Evolutionary conservation across 2,329 filamentous ascomycete genomes (phyloP), one percentile per base, ranked within the genome.

Genomic region (Xylariaceae sp.): DNA sequence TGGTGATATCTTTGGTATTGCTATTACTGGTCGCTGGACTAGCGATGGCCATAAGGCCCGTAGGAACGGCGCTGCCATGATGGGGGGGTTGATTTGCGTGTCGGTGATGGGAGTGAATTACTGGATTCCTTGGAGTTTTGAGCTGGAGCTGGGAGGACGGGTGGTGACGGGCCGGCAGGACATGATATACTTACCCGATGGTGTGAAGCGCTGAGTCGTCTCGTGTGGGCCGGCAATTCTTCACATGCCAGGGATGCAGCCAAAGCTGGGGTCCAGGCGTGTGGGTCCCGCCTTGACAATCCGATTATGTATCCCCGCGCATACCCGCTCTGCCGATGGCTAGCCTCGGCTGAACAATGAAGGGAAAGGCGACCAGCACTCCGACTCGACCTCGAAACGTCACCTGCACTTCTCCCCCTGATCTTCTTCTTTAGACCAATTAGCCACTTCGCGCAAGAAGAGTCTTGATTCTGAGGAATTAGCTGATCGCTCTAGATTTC

Each of bases 31-130:
- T 54, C 63, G 63, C 53, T 59, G 53, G 6, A 58, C 63, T 48
- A 67, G 56, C n/a, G 63, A 63, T 22, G 62, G 66, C 65, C 65
- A 65, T 34, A 70, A 48, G 22, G 44, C 63, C 57, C 67, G 61
- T 53, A 69, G 53, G 59, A 70, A 55, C 16, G 62, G 60, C 21
- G 63, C 61, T n/a, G 66, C 63, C 67, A 70, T 70, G 44, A 46
- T 42, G 2, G 40, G 13, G 9, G 40, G 9, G 8, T 12, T 8
- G 19, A 10, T 21, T 19, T 10, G 16, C 7, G 40, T 7, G 39
- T 21, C 13, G 32, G 32, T 19, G 40, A 42, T 13, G 9, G 5
- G 12, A n/a, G 9, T 13, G 13, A 15, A 42, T 22, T 16, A 16
- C 5, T 22, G 19, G 12, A 21, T 41, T 10, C 12, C 21, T 26